Percentiles rank a stretch among this genome's conserved stretches.
phyloP scores from a whole-genome alignment of 768 basidiomycete genomes.

The Tulasnella sp. region DNA sequence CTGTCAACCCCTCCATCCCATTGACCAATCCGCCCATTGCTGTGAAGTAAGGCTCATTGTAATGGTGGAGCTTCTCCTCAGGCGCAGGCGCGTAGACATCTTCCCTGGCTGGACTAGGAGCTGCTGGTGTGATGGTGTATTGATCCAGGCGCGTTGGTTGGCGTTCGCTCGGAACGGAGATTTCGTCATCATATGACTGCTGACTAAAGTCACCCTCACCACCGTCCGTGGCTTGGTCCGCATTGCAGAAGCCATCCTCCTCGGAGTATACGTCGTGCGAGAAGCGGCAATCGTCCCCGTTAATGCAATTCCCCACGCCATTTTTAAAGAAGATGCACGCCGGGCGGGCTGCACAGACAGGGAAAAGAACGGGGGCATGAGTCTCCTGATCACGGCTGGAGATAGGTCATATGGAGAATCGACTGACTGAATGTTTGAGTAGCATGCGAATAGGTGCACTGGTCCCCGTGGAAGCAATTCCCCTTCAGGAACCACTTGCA shows the following conservation, averaged over 20 bases:
- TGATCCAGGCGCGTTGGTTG: not conserved
- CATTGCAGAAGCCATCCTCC: not conserved
- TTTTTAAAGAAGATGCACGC: conserved; percentile 10
- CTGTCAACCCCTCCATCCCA: conserved; percentile 2
- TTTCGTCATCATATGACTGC: not conserved
- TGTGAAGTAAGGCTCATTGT: conserved; percentile 11
- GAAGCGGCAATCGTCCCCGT: conserved; percentile 13
- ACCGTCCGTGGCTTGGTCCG: not conserved
- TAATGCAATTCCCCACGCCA: conserved; percentile 5
- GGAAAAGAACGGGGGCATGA: no score
- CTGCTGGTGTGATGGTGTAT: not conserved
- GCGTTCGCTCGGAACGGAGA: no score
- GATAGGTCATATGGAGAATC: not conserved
- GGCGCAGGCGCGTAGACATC: not conserved
- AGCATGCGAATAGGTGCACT: conserved; percentile 11
- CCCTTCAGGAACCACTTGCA: conserved; percentile 15
- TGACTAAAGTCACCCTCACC: not conserved
- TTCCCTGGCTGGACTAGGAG: not conserved
- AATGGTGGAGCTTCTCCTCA: not conserved
- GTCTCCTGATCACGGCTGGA: not conserved
- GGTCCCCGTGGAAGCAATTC: conserved; percentile 14
- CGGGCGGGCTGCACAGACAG: not conserved
- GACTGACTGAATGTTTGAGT: not conserved
- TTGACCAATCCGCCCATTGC: conserved; percentile 3
- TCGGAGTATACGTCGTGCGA: conserved; percentile 1